Conservation (phyloP, 164 flowering plant species). For the Euptelea pleiosperma region DNA sequence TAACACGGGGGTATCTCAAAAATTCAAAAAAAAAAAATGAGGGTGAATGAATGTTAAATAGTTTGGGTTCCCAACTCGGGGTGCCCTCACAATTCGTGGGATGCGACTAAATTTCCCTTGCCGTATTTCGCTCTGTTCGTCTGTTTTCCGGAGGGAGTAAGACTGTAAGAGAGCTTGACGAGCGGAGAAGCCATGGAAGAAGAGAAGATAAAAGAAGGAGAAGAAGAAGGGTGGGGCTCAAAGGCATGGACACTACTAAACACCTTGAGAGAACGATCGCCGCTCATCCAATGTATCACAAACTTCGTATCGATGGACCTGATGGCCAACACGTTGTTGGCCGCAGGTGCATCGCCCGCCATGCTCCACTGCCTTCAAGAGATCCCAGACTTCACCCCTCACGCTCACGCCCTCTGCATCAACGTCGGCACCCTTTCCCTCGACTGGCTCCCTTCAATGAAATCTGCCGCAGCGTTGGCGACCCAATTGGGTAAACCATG, state of each 20-base stretch:
- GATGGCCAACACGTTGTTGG: constrained; percentile 73
- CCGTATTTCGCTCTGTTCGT: too few species aligned
- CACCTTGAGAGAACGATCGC: constrained; percentile 40
- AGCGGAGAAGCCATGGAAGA: not conserved
- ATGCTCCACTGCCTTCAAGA: constrained; percentile 76
- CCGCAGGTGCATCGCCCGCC: constrained; percentile 94
- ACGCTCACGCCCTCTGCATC: constrained; percentile 48
- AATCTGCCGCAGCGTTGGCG: constrained; percentile 51
- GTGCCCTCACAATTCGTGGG: too few species aligned
- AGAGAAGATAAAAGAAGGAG: not conserved
- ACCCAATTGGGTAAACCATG: constrained; percentile 49
- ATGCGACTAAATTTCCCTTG: too few species aligned
- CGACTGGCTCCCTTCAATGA: constrained; percentile 78
- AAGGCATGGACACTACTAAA: constrained; percentile 49
- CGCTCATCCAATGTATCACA: constrained; percentile 91
- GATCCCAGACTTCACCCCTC: constrained; percentile 81
- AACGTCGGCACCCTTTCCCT: constrained; percentile 79
- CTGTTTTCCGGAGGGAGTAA: too few species aligned
- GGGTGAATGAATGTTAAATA: too few species aligned
- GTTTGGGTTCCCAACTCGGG: too few species aligned
- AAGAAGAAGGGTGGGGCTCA: constrained; percentile 25
- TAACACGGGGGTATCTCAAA: too few species aligned
- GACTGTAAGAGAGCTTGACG: too few species aligned
- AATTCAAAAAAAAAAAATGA: too few species aligned
- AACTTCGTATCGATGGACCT: constrained; percentile 93